These are phyloP conservation scores for Ilyonectria destructans DNA, from an alignment of 2,329 filamentous ascomycete species.

Conservation along the genomic window DNA sequence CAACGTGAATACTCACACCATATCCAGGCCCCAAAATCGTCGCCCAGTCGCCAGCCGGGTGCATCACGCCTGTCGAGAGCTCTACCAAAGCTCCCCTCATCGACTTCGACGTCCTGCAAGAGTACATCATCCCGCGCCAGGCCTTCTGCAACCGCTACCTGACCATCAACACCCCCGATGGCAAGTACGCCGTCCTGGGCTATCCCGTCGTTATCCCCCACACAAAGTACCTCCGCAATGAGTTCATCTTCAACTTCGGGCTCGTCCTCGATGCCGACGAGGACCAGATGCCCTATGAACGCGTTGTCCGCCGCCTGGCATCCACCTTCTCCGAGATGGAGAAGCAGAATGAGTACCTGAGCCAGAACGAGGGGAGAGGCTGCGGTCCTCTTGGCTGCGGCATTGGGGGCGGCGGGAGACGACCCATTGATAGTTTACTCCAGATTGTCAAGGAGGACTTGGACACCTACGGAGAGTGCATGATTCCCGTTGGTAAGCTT, in stretches of 20 bases:
- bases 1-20: background rate
- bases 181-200: constrained; percentile 84
- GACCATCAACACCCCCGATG: constrained; percentile 80
- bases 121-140: constrained; percentile 95
- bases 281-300: constrained; percentile 86
- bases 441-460: constrained; percentile 88
- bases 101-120: constrained; percentile 88
- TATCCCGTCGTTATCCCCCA: constrained; percentile 91
- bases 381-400: constrained; percentile 12
- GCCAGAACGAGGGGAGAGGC: constrained; percentile 67
- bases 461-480: constrained; percentile 98
- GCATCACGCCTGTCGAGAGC: constrained; percentile 66
- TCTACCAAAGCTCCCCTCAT: constrained; percentile 74
- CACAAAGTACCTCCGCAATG: constrained; percentile 88
- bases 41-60: constrained; percentile 75
- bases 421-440: constrained; percentile 87
- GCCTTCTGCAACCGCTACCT: constrained; percentile 95
- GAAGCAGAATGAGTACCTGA: constrained; percentile 90
- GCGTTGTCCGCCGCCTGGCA: constrained; percentile 88
- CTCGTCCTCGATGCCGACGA: constrained; percentile 79
- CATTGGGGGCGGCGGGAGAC: constrained; percentile 61
- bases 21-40: constrained; percentile 73
- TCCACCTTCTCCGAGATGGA: constrained; percentile 91
- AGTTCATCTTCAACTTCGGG: constrained; percentile 99
- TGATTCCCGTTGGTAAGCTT: constrained; percentile 90